Base-by-base conservation (phyloP, 345 rosid species). In the Combretum micranthum region DNA sequence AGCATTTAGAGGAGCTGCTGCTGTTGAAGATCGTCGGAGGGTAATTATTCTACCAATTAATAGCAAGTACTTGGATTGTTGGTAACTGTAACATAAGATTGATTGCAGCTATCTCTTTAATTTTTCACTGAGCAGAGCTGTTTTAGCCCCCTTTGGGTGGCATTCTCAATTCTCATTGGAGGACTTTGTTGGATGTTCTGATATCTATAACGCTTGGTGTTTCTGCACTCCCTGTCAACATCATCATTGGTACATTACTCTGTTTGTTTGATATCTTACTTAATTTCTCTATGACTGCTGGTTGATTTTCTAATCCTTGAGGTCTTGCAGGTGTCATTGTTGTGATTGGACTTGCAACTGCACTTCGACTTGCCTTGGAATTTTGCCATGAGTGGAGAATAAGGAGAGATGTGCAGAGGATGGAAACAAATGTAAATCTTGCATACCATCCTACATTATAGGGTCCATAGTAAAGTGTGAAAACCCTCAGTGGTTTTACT, bases 261-360 rank as follows among this genome's bases (percentile, higher is more conserved):
- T 39, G 4, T 48, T 4, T 20, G 44, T n/a, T 21, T 50, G 25
- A 14, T 39, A n/a, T 8, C 20, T 5, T 20, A 50, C 45, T 39
- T 56, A 56, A 55, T 50, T 58, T n/a, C 23, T 61, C 64, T 42
- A 47, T 32, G 53, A 53, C 66, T 55, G 53, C 20, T 52, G 43
- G 44, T 15, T 48, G 23, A 47, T 25, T 39, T 21, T 21, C 26
- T 20, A 9, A 16, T n/a, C 21, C 11, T n/a, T 26, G 51, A 21
- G 32, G 63, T 25, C 23, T 57, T 14, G 20, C 77, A 89, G 97
- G 96, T 69, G 90, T 91, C 37, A 85, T 91, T 59, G 86, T 87
- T 19, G 87, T 91, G 72, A 86, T 91, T n/a, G 98, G 98, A 13
- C 80, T 91, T 51, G 96, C 96, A 71, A 87, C 98, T 6, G 90